phyloP scores from a whole-genome alignment of 1,139 yeast species.

The Candida sojae region DNA sequence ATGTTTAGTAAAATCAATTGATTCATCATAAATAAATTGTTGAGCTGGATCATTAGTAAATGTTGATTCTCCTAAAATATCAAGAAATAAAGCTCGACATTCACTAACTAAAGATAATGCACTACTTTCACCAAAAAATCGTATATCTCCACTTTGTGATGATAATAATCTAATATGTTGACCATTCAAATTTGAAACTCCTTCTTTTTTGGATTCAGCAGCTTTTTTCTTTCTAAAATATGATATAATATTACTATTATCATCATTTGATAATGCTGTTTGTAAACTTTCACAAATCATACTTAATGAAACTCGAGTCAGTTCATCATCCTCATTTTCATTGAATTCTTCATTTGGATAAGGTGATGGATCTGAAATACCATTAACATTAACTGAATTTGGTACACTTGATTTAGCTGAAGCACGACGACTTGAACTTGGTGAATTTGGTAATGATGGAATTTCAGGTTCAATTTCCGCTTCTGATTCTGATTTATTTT shows the following conservation, averaged over 20 bases:
- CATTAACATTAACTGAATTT: neutral
- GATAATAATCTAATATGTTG: conserved; percentile 19
- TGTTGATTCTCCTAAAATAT: conserved; percentile 13
- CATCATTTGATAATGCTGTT: conserved; percentile 25
- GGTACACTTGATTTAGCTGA: neutral
- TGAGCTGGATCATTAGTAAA: conserved; percentile 38
- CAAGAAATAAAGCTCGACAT: conserved; percentile 21
- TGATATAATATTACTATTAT: conserved; percentile 4
- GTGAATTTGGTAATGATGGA: conserved; percentile 9
- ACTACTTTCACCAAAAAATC: conserved; percentile 28
- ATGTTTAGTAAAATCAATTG: conserved; percentile 21
- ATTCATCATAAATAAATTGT: conserved; percentile 31
- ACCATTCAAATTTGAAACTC: conserved; percentile 17
- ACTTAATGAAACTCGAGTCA: conserved; percentile 24
- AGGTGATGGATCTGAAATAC: neutral
- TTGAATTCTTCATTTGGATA: neutral
- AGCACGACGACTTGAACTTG: conserved; percentile 4
- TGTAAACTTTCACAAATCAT: conserved; percentile 14
- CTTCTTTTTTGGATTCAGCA: conserved; percentile 10
- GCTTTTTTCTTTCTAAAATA: conserved; percentile 3
- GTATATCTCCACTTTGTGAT: conserved; percentile 20
- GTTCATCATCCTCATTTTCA: conserved; percentile 3
- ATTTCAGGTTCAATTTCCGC: conserved; percentile 8
- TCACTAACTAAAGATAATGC: conserved; percentile 26
- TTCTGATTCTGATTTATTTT: neutral